Conservation (phyloP, 495 filamentous ascomycete genomes). For the Hypoxylon intermedium region DNA sequence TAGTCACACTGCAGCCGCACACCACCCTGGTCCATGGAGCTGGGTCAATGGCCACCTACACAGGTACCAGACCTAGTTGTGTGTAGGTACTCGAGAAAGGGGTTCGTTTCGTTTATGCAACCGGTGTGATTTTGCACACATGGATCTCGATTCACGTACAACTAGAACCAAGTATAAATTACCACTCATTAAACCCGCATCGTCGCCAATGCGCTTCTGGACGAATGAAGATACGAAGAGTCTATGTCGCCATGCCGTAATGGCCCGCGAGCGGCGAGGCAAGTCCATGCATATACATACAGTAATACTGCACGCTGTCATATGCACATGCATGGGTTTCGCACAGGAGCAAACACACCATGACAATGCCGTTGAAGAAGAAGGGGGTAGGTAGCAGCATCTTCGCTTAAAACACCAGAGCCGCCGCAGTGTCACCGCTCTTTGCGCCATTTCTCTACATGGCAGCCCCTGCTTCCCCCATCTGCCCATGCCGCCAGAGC, state of each 20-base stretch:
- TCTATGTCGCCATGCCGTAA: too few species aligned
- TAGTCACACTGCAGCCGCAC: neutral
- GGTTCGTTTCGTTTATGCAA: neutral
- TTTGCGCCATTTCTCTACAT: constrained; percentile 17
- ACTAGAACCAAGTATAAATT: too few species aligned
- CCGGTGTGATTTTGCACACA: too few species aligned
- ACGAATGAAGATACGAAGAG: too few species aligned
- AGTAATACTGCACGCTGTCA: constrained; percentile 12
- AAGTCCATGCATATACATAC: constrained; percentile 20
- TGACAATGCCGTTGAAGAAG: neutral
- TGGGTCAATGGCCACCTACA: neutral
- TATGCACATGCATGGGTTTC: neutral
- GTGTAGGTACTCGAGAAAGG: neutral
- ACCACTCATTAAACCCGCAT: too few species aligned
- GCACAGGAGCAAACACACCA: neutral
- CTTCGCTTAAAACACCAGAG: neutral
- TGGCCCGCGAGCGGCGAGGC: constrained; percentile 3
- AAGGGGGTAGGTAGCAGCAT: neutral
- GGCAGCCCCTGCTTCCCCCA: too few species aligned
- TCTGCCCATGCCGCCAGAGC: constrained; percentile 2
- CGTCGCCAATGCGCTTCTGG: too few species aligned
- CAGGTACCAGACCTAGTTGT: too few species aligned
- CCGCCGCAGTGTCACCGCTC: constrained; percentile 34
- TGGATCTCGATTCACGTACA: too few species aligned
- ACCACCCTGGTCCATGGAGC: neutral